A percentile compares a stretch with the other conserved stretches of the same genome.
phyloP scores from a whole-genome alignment of 768 basidiomycete species.

The Steccherinum ochraceum region DNA sequence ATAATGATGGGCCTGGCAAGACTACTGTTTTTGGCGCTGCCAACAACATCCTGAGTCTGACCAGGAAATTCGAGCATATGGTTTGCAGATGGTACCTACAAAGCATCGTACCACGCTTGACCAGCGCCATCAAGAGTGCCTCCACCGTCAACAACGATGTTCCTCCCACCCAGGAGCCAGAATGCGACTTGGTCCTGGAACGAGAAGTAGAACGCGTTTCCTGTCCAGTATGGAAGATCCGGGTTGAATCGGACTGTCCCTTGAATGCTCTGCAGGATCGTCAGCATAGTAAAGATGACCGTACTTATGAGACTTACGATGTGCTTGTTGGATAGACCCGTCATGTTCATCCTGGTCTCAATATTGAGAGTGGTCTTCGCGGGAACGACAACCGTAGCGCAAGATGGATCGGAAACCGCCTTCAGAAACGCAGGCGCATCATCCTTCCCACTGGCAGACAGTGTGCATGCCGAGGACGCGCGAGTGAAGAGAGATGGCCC shows the following conservation, averaged over 20 bases:
- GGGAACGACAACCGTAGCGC: constrained; percentile 36
- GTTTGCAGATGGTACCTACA: constrained; percentile 21
- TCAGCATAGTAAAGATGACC: not conserved
- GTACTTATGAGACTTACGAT: constrained; percentile 29
- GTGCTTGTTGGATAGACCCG: constrained; percentile 40
- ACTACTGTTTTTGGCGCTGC: constrained; percentile 35
- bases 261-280: constrained; percentile 32
- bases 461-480: constrained; percentile 28
- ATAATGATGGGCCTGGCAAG: constrained; percentile 43
- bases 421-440: constrained; percentile 43
- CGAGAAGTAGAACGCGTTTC: constrained; percentile 46
- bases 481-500: not conserved
- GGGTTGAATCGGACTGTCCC: constrained; percentile 47
- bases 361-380: constrained; percentile 43
- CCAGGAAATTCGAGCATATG: not conserved
- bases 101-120: constrained; percentile 55
- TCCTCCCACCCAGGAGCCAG: constrained; percentile 48
- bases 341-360: constrained; percentile 46
- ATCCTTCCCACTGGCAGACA: constrained; percentile 40
- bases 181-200: constrained; percentile 51
- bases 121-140: constrained; percentile 63
- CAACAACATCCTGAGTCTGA: constrained; percentile 1
- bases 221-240: constrained; percentile 48
- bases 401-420: constrained; percentile 33
- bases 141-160: constrained; percentile 46